Evolutionary conservation across 192 early-diverging fungal genomes (phyloP), one percentile per base, ranked within the genome.

Genomic region (Coemansia interrupta): DNA sequence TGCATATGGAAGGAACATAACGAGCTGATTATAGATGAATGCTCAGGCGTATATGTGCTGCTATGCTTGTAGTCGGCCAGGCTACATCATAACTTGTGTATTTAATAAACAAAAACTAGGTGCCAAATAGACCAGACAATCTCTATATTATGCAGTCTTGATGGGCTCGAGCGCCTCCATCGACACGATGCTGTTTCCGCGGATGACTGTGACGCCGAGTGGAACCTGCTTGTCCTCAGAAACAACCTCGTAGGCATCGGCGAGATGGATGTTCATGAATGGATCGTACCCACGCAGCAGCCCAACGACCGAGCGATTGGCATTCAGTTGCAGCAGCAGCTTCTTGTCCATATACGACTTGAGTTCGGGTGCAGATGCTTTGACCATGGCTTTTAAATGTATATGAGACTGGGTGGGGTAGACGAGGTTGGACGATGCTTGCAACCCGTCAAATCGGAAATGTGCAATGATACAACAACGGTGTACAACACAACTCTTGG

Each of bases 231-330:
- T 86, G 20, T 81, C 82, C 2, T 83, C 83, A 7, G 79, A 80
- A 15, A 89, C 73, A 55, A 90, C 87, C 70, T 99, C 96, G 26
- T 87, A 80, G 22, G 94, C 85, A 40, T 97, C 92, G 56, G 93
- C 96, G 61, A 99, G 72, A 30, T 97, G 94, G 61, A 99, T 67
- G 82, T 99, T 99, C 97, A 99, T 96, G 80, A 98, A 99, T 17
- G 97, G 88, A 67, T 99, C 97, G 66, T 86, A 99, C n/a, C 97
- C 96, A 42, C 97, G 90, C 67, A 99, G 86, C 30, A 98, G 78
- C 30, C 97, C 97, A n/a, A 86, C 89, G 29, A 99, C 90, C 64
- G 87, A 85, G 46, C 97, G 84, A 68, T 84, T 85, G 41, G 90
- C 92, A 73, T 97, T 99, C 53, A 99, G 80, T 64, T 95, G 88